phyloP scores from a whole-genome alignment of 2,329 filamentous ascomycete genomes.

The Ceratocystis papillata region DNA sequence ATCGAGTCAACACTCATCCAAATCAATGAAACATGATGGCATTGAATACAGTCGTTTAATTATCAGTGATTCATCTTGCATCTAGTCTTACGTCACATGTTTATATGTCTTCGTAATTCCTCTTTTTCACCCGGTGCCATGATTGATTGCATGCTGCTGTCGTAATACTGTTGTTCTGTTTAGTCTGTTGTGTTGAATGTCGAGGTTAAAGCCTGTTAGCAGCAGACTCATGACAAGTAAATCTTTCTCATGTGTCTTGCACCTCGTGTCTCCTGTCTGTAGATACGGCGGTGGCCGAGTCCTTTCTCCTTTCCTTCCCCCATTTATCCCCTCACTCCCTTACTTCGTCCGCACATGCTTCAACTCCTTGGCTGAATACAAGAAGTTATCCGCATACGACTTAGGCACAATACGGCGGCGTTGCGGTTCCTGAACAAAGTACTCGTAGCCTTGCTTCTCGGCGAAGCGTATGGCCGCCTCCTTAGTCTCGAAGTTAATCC shows the following conservation, averaged over 20 bases:
- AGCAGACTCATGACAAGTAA: no score
- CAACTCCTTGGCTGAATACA: conserved; percentile 73
- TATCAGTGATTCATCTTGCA: no score
- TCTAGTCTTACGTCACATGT: no score
- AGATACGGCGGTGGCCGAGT: background rate
- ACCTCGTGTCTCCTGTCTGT: no score
- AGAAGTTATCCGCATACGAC: conserved; percentile 94
- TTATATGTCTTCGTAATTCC: no score
- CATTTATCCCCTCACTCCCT: conserved; percentile 26
- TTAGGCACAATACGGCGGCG: conserved; percentile 76
- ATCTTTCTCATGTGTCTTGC: background rate
- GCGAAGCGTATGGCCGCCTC: conserved; percentile 92
- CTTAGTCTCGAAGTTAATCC: conserved; percentile 81
- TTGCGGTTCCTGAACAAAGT: conserved; percentile 96
- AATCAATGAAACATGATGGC: no score
- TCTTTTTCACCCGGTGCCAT: no score
- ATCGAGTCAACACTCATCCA: no score
- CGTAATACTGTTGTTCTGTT: conserved; percentile 9
- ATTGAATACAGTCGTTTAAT: no score
- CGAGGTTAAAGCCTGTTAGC: background rate
- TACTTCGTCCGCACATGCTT: conserved; percentile 80
- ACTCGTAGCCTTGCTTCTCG: conserved; percentile 98
- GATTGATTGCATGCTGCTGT: background rate
- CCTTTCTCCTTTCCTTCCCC: background rate
- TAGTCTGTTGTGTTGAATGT: background rate